Conservation (phyloP, 305 asterid genomes). For the Fraxinus ornus region DNA sequence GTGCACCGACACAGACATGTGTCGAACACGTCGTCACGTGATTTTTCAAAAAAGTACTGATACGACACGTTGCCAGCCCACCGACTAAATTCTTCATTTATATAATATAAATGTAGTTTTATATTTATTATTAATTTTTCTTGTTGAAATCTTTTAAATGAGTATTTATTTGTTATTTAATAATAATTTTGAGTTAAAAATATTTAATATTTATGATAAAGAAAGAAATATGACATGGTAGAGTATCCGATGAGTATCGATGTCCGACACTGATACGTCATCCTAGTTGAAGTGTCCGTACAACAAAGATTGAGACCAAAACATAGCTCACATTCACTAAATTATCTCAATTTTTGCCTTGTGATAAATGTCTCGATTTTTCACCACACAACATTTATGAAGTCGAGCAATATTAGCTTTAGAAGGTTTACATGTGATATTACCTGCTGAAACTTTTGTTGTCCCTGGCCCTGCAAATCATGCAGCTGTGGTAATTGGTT, state of each 20-base stretch:
- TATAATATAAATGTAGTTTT: too few species aligned
- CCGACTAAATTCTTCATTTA: background rate
- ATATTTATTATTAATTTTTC: too few species aligned
- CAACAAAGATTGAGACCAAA: background rate
- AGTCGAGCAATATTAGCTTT: constrained; percentile 11
- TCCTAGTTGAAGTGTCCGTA: background rate
- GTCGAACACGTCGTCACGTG: background rate
- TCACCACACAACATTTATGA: constrained; percentile 8
- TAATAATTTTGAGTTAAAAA: too few species aligned
- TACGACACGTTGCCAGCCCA: background rate
- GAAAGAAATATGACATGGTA: background rate
- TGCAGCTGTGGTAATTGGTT: constrained; percentile 68
- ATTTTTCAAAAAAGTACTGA: background rate
- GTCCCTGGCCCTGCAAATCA: constrained; percentile 69
- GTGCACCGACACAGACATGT: background rate
- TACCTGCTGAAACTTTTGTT: constrained; percentile 76
- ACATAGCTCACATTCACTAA: constrained; percentile 3
- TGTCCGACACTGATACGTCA: background rate
- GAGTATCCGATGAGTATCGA: background rate
- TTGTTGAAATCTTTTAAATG: background rate
- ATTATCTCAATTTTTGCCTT: constrained; percentile 1
- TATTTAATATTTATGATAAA: too few species aligned
- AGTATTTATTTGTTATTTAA: too few species aligned
- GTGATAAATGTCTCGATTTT: constrained; percentile 13
- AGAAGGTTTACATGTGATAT: constrained; percentile 16